Evolutionary conservation across 352 stramenopile species (phyloP).

Genomic region (Phytophthora cactorum): DNA sequence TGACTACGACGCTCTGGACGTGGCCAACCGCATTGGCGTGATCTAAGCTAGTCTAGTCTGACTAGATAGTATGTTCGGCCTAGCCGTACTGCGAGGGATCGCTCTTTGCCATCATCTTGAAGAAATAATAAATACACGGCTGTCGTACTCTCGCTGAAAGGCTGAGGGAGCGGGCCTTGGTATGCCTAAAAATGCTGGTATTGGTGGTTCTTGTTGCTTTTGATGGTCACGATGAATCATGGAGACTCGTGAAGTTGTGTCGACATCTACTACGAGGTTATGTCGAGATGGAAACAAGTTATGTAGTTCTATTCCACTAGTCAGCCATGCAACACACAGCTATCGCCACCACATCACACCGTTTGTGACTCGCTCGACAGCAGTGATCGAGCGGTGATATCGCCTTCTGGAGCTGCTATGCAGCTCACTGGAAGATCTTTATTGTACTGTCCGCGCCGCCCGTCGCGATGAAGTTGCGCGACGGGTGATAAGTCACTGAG

Average conservation of each 20-base stretch:
- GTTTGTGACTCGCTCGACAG: slow-evolving; percentile 17
- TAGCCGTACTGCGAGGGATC: slow-evolving; percentile 35
- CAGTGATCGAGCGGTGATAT: slow-evolving; percentile 16
- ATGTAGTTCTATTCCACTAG: slow-evolving; percentile 44
- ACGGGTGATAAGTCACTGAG: slow-evolving; percentile 77
- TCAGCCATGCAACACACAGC: slow-evolving; percentile 18
- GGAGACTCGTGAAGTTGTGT: slow-evolving; percentile 7
- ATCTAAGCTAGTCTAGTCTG: slow-evolving; percentile 92
- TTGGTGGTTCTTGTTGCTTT: not conserved
- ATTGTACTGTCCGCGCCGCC: slow-evolving; percentile 83
- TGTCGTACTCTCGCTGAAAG: slow-evolving; percentile 34
- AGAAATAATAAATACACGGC: slow-evolving; percentile 43
- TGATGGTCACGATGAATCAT: not conserved
- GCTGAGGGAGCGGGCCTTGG: slow-evolving; percentile 33
- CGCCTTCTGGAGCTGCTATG: slow-evolving; percentile 18
- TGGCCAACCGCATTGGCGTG: slow-evolving; percentile 99
- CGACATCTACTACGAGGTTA: slow-evolving; percentile 31
- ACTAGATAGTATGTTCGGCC: slow-evolving; percentile 25
- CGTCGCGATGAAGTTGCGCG: slow-evolving; percentile 83
- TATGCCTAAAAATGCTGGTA: slow-evolving; percentile 18
- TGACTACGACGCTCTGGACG: slow-evolving; percentile 99
- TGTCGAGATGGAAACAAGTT: slow-evolving; percentile 14
- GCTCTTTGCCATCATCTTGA: slow-evolving; percentile 72
- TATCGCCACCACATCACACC: slow-evolving; percentile 30
- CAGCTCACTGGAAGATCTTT: slow-evolving; percentile 87